Evolutionary conservation across 352 stramenopile species (phyloP), one percentile per base, ranked within the genome.

Genomic region (Pythium phragmitis): DNA sequence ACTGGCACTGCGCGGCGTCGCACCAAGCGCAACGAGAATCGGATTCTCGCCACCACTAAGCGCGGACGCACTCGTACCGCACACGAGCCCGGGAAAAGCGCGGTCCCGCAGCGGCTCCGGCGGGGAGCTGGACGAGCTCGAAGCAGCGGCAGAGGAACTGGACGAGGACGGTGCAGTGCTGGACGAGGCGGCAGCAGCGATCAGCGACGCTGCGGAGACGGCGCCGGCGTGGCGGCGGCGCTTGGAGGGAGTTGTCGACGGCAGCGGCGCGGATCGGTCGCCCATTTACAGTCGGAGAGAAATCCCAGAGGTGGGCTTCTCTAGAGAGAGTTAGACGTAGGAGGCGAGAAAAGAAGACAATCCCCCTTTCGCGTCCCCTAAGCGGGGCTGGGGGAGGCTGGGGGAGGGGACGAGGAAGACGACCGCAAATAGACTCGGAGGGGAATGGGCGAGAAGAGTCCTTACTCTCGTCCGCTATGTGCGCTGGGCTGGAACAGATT

Each of bases 11-110:
- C 60, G 51, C 33, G 79, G 80, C 8, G 83, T 90, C 34, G 80
- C 79, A 34, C 83, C 83, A 17, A 92, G 50, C 13, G 80, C 83
- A 5, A 69, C 70, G 12, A 92, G 69, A 41, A 90, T 75, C 49
- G 80, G 83, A 60, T 92, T 92, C 46, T 92, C 76, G 5, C 43
- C 60, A 49, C 28, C 60, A 49, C 28, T 64, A 13, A 63, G 47
- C 7, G 63, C 34, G 2, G 54, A 9, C 13, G 48, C 17, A 21
- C 23, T 48, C 11, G 61, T 52, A 36, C 64, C 51, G 36, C 57
- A 65, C 5, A 70, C 51, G 50, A 65, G 50, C n/a, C 70, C 72
- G 26, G 65, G 59, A 14, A 50, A 56, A 41, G 57, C 59, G 54
- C 57, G 59, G 36, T 71, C 65, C 37, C 58, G 60, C n/a, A 63